Evolutionary conservation across 345 rosid species (phyloP).

Genomic region (Noccaea caerulescens): DNA sequence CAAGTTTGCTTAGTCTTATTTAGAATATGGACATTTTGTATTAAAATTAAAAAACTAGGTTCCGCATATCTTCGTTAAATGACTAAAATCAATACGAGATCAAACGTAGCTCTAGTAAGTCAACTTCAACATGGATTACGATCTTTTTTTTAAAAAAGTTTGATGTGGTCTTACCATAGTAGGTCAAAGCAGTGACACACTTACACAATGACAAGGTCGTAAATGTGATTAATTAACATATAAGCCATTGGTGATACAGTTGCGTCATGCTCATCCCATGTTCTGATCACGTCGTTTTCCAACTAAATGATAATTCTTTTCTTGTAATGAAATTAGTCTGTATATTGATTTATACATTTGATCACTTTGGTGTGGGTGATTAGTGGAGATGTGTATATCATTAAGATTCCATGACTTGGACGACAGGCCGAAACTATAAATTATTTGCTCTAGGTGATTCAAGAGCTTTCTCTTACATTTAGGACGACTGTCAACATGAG

Average conservation of each 20-base stretch:
- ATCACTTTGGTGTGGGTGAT: slow-evolving; percentile 18
- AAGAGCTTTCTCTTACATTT: slow-evolving; percentile 10
- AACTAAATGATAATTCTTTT: background rate
- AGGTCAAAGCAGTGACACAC: slow-evolving; percentile 20
- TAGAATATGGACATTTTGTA: background rate
- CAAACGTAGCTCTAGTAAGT: background rate
- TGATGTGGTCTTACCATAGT: slow-evolving; percentile 10
- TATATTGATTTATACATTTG: background rate
- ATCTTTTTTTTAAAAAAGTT: background rate
- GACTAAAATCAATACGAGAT: background rate
- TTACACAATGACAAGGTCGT: slow-evolving; percentile 11
- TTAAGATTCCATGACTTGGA: slow-evolving; percentile 25
- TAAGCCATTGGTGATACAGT: slow-evolving; percentile 4
- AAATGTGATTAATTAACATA: background rate
- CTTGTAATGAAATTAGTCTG: background rate
- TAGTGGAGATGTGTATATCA: slow-evolving; percentile 11
- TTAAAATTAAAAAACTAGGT: background rate
- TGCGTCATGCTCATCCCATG: slow-evolving; percentile 30
- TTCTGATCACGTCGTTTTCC: slow-evolving; percentile 39
- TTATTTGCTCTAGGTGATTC: slow-evolving; percentile 2
- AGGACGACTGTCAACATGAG: slow-evolving; percentile 9
- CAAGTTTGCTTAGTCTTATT: background rate
- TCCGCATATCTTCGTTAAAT: slow-evolving; percentile 9
- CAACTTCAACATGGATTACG: slow-evolving; percentile 17
- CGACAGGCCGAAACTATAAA: background rate